Conservation (phyloP, 768 basidiomycete species). For the Termitomyces sp. region DNA sequence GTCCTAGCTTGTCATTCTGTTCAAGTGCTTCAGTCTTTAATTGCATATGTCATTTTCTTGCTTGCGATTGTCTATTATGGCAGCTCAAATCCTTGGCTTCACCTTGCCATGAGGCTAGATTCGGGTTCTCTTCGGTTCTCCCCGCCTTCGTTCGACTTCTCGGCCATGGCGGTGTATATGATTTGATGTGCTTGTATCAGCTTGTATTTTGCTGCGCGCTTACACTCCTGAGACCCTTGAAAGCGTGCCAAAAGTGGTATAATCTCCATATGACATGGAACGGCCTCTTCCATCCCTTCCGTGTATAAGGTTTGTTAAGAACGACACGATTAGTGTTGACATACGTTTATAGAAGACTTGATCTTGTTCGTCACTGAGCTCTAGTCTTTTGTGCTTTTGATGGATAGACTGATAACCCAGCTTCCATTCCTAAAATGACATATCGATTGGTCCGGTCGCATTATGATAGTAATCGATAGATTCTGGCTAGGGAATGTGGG, state of each 20-base stretch:
- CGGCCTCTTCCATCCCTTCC: not conserved
- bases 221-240: not conserved
- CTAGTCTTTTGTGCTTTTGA: not conserved
- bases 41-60: not conserved
- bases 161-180: not conserved
- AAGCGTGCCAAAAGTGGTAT: not conserved
- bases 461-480: not conserved
- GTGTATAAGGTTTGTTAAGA: not conserved
- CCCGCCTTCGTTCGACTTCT: not conserved
- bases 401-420: not conserved
- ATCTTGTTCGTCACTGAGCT: not conserved
- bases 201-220: not conserved
- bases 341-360: not conserved
- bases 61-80: not conserved
- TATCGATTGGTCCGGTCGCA: not conserved
- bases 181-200: too few species aligned
- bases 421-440: not conserved
- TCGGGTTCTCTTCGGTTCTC: not conserved
- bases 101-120: not conserved
- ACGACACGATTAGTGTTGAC: slow-evolving; percentile 31
- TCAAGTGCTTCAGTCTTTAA: not conserved
- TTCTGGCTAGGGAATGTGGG: not conserved
- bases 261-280: not conserved
- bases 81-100: not conserved
- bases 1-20: not conserved